Evolutionary conservation across 2,329 filamentous ascomycete genomes (phyloP).

Genomic region (Escovopsis weberi): DNA sequence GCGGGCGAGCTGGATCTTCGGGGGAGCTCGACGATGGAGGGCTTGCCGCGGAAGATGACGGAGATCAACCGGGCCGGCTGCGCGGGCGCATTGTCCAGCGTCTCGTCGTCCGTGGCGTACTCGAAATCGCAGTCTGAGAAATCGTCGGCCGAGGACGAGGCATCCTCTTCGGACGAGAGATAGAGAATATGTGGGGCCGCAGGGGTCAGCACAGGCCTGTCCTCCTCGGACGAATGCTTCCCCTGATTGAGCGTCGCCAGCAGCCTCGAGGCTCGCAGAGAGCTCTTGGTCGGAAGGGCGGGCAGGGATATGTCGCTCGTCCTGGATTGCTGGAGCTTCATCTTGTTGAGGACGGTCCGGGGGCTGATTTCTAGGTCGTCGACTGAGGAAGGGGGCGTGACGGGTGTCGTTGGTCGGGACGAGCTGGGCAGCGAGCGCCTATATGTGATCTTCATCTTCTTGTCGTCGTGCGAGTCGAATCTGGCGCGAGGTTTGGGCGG

Average conservation of each 20-base stretch:
- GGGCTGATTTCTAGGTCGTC: conserved; percentile 3
- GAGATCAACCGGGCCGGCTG: conserved; percentile 40
- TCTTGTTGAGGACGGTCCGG: conserved; percentile 11
- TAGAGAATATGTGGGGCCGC: conserved; percentile 43
- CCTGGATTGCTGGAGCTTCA: conserved; percentile 12
- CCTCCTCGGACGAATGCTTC: conserved; percentile 17
- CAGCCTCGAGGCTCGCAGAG: conserved; percentile 31
- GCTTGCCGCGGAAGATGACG: conserved; percentile 45
- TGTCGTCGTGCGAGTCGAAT: neutral
- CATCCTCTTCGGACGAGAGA: conserved; percentile 52
- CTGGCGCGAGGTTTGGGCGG: too few species aligned
- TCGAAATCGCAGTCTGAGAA: conserved; percentile 42
- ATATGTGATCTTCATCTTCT: conserved; percentile 5
- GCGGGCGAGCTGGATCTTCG: conserved; percentile 25
- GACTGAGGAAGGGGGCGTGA: conserved; percentile 2
- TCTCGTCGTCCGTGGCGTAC: conserved; percentile 29
- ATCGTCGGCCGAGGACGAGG: conserved; percentile 46
- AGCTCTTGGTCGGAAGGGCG: conserved; percentile 35
- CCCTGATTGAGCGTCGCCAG: conserved; percentile 16
- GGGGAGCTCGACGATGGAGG: conserved; percentile 38
- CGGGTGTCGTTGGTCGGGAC: conserved; percentile 2
- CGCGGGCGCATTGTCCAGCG: conserved; percentile 11
- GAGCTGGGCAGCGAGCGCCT: conserved; percentile 9
- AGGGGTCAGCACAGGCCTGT: conserved; percentile 20
- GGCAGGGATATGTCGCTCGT: conserved; percentile 18